Evolutionary conservation across 768 basidiomycete genomes (phyloP), one percentile per base, ranked within the genome.

Genomic region (Psilocybe cubensis): DNA sequence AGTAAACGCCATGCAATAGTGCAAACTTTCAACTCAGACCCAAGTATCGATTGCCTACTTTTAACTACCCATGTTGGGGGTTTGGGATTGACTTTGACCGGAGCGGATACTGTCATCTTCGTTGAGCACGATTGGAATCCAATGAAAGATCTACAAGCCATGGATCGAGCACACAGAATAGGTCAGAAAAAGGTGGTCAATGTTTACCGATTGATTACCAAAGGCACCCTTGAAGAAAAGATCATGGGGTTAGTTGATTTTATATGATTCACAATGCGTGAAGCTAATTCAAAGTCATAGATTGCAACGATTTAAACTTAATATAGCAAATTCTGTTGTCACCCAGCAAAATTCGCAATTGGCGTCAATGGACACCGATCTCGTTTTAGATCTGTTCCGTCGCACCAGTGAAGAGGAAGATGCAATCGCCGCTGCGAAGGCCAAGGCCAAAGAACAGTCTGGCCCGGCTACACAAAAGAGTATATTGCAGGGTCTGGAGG

Each of bases 71-170:
- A 96, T 64, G 96, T 99, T 43, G 97, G 97, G 55, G 97, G 97
- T 2, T 77, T 99, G 24, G 97, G 97, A 6, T 76, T 99, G 68
- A 99, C 96, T 18, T 76, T 99, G 61, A 99, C 97, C 0, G 96
- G 97, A 20, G 97, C 97, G 6, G 97, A 99, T 70, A 99, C 97
- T 0, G 97, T 99, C 56, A 97, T 99, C 61, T 99, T 99, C 66
- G 94, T 99, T 51, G 97, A 99, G 70, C 97, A 99, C 66, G 97
- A 99, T 71, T 99, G 97, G 97, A 99, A 99, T 71, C 97, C 97
- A 6, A 97, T 96, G 95, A 98, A 98, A 72, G 97, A 99, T 76
- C 76, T 98, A 5, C 97, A 99, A 69, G 97, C 97, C 7, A 99
- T 99, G 97, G 97, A 99, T 69, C 85, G 97, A 56, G 97, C 97